phyloP scores from a whole-genome alignment of 495 filamentous ascomycete species.

The Neurospora terricola region DNA sequence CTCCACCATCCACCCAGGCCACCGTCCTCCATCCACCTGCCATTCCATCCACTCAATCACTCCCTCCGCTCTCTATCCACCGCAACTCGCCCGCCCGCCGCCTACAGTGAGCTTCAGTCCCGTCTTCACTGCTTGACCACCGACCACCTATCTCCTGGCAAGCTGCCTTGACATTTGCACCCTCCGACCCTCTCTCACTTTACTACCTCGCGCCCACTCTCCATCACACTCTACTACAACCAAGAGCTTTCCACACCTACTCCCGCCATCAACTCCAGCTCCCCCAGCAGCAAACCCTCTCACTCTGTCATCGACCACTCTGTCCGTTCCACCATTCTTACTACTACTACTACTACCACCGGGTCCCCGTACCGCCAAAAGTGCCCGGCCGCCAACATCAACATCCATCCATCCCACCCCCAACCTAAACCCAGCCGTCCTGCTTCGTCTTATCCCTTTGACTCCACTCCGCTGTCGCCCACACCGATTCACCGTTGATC shows the following conservation, averaged over 20 bases:
- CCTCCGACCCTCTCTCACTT: not conserved
- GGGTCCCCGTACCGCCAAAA: not conserved
- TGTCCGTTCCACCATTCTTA: not conserved
- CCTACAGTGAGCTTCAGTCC: not conserved
- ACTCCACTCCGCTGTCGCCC: conserved; percentile 21
- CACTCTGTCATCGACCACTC: not conserved
- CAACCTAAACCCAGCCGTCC: not conserved
- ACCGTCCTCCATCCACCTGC: not conserved
- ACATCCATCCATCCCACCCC: conserved; percentile 2
- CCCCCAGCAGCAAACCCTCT: not conserved
- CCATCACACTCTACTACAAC: not conserved
- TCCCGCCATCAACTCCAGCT: not conserved
- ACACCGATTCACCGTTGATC: conserved; percentile 17
- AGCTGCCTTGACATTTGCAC: not conserved
- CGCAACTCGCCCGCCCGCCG: not conserved
- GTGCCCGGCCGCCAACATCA: not conserved
- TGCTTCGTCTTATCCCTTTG: conserved; percentile 3
- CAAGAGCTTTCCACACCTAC: not conserved
- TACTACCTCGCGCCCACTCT: not conserved
- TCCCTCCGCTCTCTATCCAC: not conserved
- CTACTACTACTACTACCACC: not conserved
- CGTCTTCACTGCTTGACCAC: not conserved
- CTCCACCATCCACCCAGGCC: not conserved
- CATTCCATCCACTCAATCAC: not conserved
- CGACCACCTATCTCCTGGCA: not conserved